Evolutionary conservation across 2,329 filamentous ascomycete species (phyloP), one percentile per base, ranked within the genome.

Genomic region (Colletotrichum aenigma): DNA sequence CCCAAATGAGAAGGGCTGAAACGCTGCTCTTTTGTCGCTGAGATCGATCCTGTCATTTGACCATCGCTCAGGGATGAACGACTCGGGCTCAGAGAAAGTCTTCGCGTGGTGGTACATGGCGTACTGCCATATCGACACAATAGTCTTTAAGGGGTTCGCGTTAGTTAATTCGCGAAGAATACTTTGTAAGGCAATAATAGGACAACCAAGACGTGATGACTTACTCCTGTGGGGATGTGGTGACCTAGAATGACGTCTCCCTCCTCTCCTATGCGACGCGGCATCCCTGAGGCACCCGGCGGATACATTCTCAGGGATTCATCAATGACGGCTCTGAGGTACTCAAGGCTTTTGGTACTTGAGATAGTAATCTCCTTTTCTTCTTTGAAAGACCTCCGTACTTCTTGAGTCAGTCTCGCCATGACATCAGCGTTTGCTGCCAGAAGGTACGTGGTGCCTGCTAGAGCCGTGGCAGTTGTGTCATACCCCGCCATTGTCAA

Each of bases 61-160:
- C 82, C 84, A 87, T 7, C 86, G 78, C 72, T 87, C 85, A 0
- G 89, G 89, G 3, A 48, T 9, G 7, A 86, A 91, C 0, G 78
- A 78, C 13, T 86, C 80, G 0, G 89, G 85, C 1, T 88, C 82
- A 6, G 81, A 82, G 78, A 89, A 91, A 76, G 88, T 83, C 7
- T 81, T 78, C 3, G 84, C 81, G 55, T 85, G 85, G 74, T 85
- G 85, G 75, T 86, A 86, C 15, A 86, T 82, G 4, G 87, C 82
- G 78, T 82, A 88, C 56, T 89, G 87, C 61, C 85, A 84, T 1
- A 89, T 81, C 0, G 84, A 83, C 0, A 90, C 83, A 8, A 80
- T 77, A 2, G 85, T 88, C 86, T 88, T 9, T 8, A 2, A 3
- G 15, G 3, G 1, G 5, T 21, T 7, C 4, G 16, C 8, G 4